Conservation (phyloP, 2,329 filamentous ascomycete genomes). For the Clonostachys rosea region DNA sequence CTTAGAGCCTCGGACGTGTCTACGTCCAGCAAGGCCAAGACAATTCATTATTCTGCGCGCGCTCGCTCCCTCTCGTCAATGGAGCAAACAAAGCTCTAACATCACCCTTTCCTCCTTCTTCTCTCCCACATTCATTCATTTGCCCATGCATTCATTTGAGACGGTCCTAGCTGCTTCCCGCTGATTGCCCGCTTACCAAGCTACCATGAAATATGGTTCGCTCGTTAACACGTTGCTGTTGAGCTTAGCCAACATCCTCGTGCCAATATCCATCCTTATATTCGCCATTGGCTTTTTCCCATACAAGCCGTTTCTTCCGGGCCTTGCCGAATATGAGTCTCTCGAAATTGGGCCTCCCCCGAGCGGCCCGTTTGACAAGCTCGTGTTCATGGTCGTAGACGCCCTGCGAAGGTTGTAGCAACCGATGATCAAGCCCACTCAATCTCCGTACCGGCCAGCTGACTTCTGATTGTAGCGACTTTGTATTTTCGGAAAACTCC, state of each 20-base stretch:
- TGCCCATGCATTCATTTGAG: background rate
- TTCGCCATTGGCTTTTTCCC: conserved; percentile 96
- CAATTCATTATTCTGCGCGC: background rate
- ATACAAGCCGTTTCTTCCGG: conserved; percentile 90
- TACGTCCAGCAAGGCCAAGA: background rate
- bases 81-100: background rate
- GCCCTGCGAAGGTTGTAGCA: conserved; percentile 70
- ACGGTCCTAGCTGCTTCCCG: background rate
- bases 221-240: conserved; percentile 39
- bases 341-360: conserved; percentile 51
- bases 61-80: background rate
- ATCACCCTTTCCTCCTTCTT: background rate
- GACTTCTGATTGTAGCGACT: conserved; percentile 58
- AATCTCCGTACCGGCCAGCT: background rate
- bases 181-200: conserved; percentile 1
- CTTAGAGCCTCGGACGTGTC: no score
- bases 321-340: conserved; percentile 66
- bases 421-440: conserved; percentile 9
- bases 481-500: conserved; percentile 78
- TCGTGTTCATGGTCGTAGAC: conserved; percentile 98
- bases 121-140: background rate
- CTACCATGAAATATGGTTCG: conserved; percentile 14
- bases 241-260: conserved; percentile 67
- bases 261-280: conserved; percentile 67
- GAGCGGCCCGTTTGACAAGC: conserved; percentile 73